phyloP scores from a whole-genome alignment of 2,329 filamentous ascomycete genomes.

The Drechslerella coelobrocha region DNA sequence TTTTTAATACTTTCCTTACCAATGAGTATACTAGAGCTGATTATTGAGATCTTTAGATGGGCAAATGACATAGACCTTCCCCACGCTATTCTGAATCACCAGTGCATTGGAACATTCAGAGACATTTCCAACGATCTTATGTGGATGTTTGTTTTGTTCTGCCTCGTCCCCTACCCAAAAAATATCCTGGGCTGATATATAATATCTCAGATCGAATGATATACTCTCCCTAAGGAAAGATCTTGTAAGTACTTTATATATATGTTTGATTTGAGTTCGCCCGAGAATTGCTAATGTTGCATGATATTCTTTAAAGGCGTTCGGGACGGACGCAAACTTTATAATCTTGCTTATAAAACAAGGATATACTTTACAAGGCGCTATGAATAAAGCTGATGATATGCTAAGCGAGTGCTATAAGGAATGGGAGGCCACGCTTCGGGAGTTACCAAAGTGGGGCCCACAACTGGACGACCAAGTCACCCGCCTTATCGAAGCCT shows the following conservation, averaged over 20 bases:
- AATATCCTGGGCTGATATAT: background rate
- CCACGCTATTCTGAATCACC: constrained; percentile 50
- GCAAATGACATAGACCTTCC: constrained; percentile 50
- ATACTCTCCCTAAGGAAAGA: constrained; percentile 53
- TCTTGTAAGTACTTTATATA: constrained; percentile 42
- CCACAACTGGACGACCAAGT: constrained; percentile 53
- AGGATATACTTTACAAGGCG: constrained; percentile 52
- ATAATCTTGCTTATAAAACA: constrained; percentile 51
- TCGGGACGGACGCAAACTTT: constrained; percentile 53
- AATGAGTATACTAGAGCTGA: background rate
- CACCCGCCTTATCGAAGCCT: constrained; percentile 52
- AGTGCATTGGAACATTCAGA: constrained; percentile 48
- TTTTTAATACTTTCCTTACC: background rate
- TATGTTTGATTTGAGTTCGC: background rate
- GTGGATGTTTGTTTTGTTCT: constrained; percentile 44
- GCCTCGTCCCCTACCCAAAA: background rate
- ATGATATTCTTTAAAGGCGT: background rate
- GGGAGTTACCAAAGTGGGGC: constrained; percentile 54
- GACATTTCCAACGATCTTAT: constrained; percentile 52
- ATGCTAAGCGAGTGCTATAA: constrained; percentile 54
- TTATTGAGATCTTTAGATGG: constrained; percentile 12
- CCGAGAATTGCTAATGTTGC: background rate
- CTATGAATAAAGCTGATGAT: constrained; percentile 52
- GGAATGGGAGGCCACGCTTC: constrained; percentile 53
- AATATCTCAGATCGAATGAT: constrained; percentile 50